Evolutionary conservation across 768 basidiomycete species (phyloP).

Genomic region (Clathrus columnatus): DNA sequence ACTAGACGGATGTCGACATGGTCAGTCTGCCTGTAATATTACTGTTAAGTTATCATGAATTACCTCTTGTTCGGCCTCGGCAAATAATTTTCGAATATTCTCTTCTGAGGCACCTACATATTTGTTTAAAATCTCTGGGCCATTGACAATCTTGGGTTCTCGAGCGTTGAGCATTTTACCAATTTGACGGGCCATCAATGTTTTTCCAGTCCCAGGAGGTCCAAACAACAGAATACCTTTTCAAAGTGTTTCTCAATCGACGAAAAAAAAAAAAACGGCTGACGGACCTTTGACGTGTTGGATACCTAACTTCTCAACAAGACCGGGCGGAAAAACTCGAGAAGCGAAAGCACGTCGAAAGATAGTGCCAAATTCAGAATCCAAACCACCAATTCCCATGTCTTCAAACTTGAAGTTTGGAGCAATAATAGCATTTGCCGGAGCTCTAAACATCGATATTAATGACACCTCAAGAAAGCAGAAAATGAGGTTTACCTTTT

Average conservation of each 20-base stretch:
- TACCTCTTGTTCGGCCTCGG: slow-evolving; percentile 97
- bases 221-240: slow-evolving; percentile 89
- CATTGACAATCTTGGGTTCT: slow-evolving; percentile 97
- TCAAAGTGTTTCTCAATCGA: background rate
- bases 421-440: slow-evolving; percentile 89
- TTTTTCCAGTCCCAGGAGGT: slow-evolving; percentile 98
- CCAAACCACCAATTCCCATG: slow-evolving; percentile 98
- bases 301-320: slow-evolving; percentile 96
- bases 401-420: slow-evolving; percentile 99
- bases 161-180: slow-evolving; percentile 98
- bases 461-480: slow-evolving; percentile 8
- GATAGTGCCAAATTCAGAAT: slow-evolving; percentile 89
- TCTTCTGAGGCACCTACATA: slow-evolving; percentile 97
- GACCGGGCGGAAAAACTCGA: slow-evolving; percentile 93
- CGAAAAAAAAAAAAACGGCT: background rate
- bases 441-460: slow-evolving; percentile 43
- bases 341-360: slow-evolving; percentile 98
- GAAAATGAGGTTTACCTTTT: slow-evolving; percentile 54
- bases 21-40: background rate
- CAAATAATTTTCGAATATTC: slow-evolving; percentile 94
- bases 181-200: slow-evolving; percentile 94
- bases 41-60: background rate
- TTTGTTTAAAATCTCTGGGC: slow-evolving; percentile 95
- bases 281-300: slow-evolving; percentile 89
- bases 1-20: slow-evolving; percentile 45